Conservation (phyloP, 345 rosid species). For the Eucalyptus pauciflora region DNA sequence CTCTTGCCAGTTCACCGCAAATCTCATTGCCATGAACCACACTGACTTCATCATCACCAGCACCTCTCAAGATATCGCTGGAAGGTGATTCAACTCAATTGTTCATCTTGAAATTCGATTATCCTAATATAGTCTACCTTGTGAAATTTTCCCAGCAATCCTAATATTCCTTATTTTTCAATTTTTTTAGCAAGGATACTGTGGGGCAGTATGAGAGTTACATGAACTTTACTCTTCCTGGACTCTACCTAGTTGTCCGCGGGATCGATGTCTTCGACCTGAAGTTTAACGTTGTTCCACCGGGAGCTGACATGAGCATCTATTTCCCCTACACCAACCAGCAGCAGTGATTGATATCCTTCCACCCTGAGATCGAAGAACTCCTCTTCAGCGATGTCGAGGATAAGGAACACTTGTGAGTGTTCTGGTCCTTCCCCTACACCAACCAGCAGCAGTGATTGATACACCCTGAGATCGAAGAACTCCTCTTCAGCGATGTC, state of each 20-base stretch:
- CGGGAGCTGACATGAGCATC: rapidly evolving
- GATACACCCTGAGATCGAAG: too few species aligned
- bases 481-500: too few species aligned
- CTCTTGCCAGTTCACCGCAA: slow-evolving; percentile 88
- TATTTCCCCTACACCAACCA: too few species aligned
- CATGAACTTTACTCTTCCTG: neutral
- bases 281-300: rapidly evolving
- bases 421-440: too few species aligned
- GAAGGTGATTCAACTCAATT: slow-evolving; percentile 39
- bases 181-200: slow-evolving; percentile 39
- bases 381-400: too few species aligned
- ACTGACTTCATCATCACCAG: slow-evolving; percentile 97
- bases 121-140: neutral
- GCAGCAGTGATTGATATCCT: too few species aligned
- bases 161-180: neutral
- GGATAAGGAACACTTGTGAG: too few species aligned
- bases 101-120: neutral
- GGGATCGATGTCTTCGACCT: rapidly evolving
- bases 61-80: slow-evolving; percentile 92
- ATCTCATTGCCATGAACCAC: slow-evolving; percentile 85
- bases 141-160: rapidly evolving
- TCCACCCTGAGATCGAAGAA: too few species aligned
- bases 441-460: too few species aligned
- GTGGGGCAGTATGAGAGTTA: slow-evolving; percentile 81
- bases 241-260: rapidly evolving